Evolutionary conservation across 768 basidiomycete species (phyloP).

Genomic region (Lactarius deliciosus): DNA sequence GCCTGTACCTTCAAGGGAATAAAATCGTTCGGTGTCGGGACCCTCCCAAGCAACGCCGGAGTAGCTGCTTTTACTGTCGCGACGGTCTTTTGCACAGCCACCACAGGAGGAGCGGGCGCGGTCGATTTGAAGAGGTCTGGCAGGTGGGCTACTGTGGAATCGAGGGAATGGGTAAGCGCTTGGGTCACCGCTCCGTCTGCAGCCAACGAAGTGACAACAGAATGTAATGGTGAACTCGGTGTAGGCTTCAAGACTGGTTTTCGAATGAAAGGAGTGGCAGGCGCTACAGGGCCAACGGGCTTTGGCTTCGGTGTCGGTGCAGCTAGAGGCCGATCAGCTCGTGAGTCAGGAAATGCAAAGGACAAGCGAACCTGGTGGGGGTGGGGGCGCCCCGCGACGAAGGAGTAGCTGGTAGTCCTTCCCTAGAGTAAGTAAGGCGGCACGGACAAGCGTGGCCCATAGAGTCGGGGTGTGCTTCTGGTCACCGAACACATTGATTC

Average conservation of each 20-base stretch:
- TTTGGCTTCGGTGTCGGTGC: constrained; percentile 35
- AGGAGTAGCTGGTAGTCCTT: constrained; percentile 67
- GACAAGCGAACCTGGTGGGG: constrained; percentile 25
- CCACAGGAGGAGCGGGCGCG: constrained; percentile 16
- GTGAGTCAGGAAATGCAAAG: constrained; percentile 15
- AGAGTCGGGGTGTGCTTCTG: constrained; percentile 62
- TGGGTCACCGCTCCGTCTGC: constrained; percentile 48
- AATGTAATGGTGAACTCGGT: constrained; percentile 50
- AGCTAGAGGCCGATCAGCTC: constrained; percentile 30
- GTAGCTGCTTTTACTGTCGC: constrained; percentile 30
- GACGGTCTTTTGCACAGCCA: constrained; percentile 33
- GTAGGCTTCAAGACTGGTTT: constrained; percentile 48
- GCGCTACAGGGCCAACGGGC: constrained; percentile 42
- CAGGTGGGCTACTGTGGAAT: constrained; percentile 47
- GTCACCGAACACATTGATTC: constrained; percentile 63
- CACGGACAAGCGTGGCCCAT: constrained; percentile 61
- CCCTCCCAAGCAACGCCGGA: constrained; percentile 2
- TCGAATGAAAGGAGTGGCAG: constrained; percentile 39
- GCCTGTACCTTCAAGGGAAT: constrained; percentile 38
- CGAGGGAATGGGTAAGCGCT: constrained; percentile 50
- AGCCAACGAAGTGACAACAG: constrained; percentile 55
- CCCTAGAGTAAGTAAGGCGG: constrained; percentile 60
- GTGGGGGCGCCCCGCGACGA: constrained; percentile 50
- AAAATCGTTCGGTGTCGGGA: constrained; percentile 7
- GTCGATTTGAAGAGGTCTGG: constrained; percentile 47